These are phyloP conservation scores for Ceratocystis smalleyi DNA, from an alignment of 2,329 filamentous ascomycete species.

Conservation along the genomic window DNA sequence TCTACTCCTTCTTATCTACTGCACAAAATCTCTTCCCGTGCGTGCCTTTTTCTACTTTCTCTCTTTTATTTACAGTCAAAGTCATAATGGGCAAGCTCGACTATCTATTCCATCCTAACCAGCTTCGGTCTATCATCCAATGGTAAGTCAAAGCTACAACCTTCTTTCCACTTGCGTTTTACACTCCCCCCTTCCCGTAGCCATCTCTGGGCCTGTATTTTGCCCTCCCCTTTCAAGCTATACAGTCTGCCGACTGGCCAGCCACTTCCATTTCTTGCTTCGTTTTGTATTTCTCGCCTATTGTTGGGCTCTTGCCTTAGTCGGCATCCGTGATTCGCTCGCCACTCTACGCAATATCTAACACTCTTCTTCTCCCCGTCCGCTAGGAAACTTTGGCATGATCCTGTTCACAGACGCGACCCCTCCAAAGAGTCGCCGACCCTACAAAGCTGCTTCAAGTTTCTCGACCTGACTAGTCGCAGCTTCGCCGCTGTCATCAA, in stretches of 20 bases:
- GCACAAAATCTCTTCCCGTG: not conserved
- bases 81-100: slow-evolving; percentile 50
- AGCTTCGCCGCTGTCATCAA: slow-evolving; percentile 89
- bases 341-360: not conserved
- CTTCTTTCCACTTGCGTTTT: slow-evolving; percentile 4
- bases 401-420: slow-evolving; percentile 75
- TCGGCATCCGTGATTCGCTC: slow-evolving; percentile 5
- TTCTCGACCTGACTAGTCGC: slow-evolving; percentile 74
- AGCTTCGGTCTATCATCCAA: slow-evolving; percentile 74
- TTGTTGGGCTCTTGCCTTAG: not conserved
- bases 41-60: not conserved
- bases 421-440: slow-evolving; percentile 56
- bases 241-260: not conserved
- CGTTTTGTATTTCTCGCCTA: not conserved
- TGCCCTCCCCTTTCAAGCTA: slow-evolving; percentile 17
- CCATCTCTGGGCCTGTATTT: not conserved
- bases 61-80: slow-evolving; percentile 5
- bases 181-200: slow-evolving; percentile 15
- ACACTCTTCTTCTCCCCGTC: not conserved
- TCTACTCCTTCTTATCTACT: not conserved
- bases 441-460: slow-evolving; percentile 70
- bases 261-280: not conserved
- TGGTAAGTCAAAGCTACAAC: slow-evolving; percentile 41
- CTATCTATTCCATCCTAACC: slow-evolving; percentile 56
- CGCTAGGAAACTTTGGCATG: slow-evolving; percentile 90